Evolutionary conservation across 75 land plant genomes (phyloP).

Genomic region (Selaginella moellendorffii): DNA sequence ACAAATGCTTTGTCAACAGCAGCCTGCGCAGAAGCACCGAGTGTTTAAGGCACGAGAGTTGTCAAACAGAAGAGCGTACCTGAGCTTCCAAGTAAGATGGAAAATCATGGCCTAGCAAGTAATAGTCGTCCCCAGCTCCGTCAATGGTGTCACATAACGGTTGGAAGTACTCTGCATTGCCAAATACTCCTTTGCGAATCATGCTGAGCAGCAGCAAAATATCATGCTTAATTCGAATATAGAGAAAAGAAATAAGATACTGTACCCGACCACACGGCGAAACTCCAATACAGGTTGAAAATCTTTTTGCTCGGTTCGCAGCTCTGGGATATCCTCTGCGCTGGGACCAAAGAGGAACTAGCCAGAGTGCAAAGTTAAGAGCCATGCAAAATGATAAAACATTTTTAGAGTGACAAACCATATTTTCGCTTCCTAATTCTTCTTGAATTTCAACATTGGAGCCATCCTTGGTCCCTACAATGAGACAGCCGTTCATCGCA

Average conservation of each 20-base stretch:
- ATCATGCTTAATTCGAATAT: no score
- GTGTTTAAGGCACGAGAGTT: no score
- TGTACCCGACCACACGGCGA: conserved; percentile 48
- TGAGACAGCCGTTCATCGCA: conserved; percentile 67
- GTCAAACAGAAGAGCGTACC: no score
- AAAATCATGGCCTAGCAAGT: conserved; percentile 57
- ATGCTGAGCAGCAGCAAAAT: conserved; percentile 46
- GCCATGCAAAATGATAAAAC: not conserved
- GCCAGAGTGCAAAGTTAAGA: no score
- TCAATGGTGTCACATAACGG: conserved; percentile 54
- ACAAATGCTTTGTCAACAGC: conserved; percentile 53
- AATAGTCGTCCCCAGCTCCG: conserved; percentile 33
- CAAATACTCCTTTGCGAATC: conserved; percentile 60
- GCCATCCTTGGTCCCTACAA: conserved; percentile 58
- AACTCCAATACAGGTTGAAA: conserved; percentile 42
- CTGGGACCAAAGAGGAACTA: conserved; percentile 63
- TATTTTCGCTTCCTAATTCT: conserved; percentile 66
- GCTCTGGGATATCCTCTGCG: conserved; percentile 35
- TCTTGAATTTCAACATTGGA: conserved; percentile 51
- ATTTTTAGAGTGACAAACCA: conserved; percentile 23
- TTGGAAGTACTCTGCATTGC: conserved; percentile 50
- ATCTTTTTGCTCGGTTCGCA: conserved; percentile 33
- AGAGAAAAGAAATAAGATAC: no score
- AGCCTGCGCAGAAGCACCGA: conserved; percentile 40
- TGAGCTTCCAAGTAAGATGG: conserved; percentile 62